Evolutionary conservation across 2,329 filamentous ascomycete genomes (phyloP), one percentile per base, ranked within the genome.

Genomic region (Pyrenochaeta sp.): DNA sequence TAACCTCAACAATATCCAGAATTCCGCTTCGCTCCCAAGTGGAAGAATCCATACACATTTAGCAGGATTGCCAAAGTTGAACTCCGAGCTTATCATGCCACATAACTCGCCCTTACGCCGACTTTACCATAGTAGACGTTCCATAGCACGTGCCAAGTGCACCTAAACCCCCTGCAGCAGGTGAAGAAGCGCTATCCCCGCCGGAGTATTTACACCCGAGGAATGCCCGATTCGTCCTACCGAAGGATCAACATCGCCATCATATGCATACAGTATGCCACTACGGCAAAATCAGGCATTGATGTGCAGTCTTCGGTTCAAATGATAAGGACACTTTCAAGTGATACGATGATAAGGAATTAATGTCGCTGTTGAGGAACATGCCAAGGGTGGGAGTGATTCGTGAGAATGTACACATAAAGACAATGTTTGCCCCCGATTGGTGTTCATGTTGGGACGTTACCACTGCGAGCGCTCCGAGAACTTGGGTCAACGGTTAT

Each of bases 171-270:
- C 19, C 19, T 19, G 19, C 19, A 19, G 19, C 19, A 19, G 19
- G 19, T 19, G 19, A 19, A 19, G 19, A 13, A 36, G 8, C 42
- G 42, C 54, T 59, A 56, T 49, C 27, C 62, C 48, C 15, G 49
- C 22, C 47, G 55, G 46, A 57, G 67, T 44, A 68, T 56, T 45
- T 46, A 22, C 40, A 65, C 24, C 64, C 65, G 66, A 59, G 50
- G 53, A 60, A 64, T 65, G 42, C 65, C 65, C 52, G 54, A 65
- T 69, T 57, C 44, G 59, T 60, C 57, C 43, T 60, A 50, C 68
- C 66, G 68, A 61, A 66, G 58, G 66, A 68, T 68, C 62, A 34
- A 44, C 59, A 62, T 42, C 37, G 32, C 45, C 61, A 53, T 55
- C 52, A 36, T 58, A 19, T 19, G 19, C 19, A 19, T 19, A 19